phyloP scores from a whole-genome alignment of 1,284 basidiomycete genomes.

The Papiliotrema flavescens region DNA sequence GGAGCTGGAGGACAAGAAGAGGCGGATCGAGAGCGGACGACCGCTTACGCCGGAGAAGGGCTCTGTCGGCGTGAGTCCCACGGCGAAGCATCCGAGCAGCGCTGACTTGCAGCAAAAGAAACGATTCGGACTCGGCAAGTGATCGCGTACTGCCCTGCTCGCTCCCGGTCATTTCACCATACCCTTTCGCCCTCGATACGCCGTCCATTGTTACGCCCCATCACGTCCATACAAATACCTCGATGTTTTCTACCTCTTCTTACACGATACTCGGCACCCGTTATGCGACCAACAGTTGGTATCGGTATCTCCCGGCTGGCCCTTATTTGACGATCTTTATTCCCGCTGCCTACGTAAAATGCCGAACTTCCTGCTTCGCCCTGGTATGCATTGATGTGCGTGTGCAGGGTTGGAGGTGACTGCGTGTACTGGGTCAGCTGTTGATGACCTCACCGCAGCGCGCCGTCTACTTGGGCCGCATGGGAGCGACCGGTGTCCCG shows the following conservation, averaged over 20 bases:
- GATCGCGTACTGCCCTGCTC: constrained; percentile 1
- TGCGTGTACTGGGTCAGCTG: background rate
- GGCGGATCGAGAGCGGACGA: constrained; percentile 87
- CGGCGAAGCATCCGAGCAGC: no score
- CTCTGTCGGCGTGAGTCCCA: constrained; percentile 34
- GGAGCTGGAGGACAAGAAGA: constrained; percentile 98
- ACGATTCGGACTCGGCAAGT: constrained; percentile 48
- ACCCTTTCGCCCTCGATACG: background rate
- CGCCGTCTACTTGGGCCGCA: no score
- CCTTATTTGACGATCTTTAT: no score
- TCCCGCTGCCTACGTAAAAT: background rate
- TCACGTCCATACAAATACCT: no score
- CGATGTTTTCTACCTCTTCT: no score
- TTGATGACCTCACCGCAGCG: background rate
- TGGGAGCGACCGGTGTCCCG: no score
- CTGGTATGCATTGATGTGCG: background rate
- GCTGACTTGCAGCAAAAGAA: constrained; percentile 27
- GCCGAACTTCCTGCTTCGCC: background rate
- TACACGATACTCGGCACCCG: no score
- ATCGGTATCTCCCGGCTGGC: no score
- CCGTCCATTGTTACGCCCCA: background rate
- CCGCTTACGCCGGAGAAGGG: constrained; percentile 91
- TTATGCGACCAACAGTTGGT: no score
- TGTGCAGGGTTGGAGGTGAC: background rate
- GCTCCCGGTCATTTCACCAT: background rate